A percentile compares a stretch with the other conserved stretches of the same genome.
These are phyloP conservation scores for Gynandropsis gynandra DNA, from an alignment of 345 rosid species.

Conservation along the genomic window DNA sequence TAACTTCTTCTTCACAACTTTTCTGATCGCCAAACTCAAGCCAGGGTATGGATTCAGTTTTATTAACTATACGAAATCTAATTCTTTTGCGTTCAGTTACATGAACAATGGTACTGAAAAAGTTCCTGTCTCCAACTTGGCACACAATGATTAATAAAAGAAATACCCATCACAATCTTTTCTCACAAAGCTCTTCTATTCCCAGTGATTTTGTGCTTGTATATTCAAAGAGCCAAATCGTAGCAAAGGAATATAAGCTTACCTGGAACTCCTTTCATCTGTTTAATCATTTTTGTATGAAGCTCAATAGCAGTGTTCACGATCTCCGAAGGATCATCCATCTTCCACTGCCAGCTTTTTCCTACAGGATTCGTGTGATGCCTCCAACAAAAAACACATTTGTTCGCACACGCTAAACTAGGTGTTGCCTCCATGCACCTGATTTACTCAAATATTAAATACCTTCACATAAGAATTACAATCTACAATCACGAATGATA, in stretches of 20 bases:
- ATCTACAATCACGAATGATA: conserved; percentile 1
- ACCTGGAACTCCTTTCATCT: conserved; percentile 99
- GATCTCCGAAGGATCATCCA: conserved; percentile 90
- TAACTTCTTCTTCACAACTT: neutral
- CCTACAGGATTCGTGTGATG: conserved; percentile 99
- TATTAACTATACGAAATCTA: neutral
- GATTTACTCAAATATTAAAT: conserved; percentile 12
- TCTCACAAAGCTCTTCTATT: no score
- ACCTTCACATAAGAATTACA: conserved; percentile 1
- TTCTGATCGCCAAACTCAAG: neutral
- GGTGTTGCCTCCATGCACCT: conserved; percentile 99
- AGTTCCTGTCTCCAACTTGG: conserved; percentile 10
- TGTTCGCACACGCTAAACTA: conserved; percentile 97
- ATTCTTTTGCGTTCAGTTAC: neutral
- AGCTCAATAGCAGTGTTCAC: conserved; percentile 78
- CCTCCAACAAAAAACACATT: conserved; percentile 99
- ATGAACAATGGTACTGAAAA: conserved; percentile 1
- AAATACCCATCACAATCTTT: no score
- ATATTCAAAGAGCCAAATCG: neutral
- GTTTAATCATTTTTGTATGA: conserved; percentile 89
- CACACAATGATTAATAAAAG: neutral
- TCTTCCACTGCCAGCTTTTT: conserved; percentile 98
- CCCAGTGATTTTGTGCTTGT: neutral
- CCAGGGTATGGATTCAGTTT: neutral
- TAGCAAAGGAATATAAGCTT: conserved; percentile 16